These are phyloP conservation scores for Tetragonia tetragonoides DNA, from an alignment of 148 eudicot genomes.

Conservation along the genomic window DNA sequence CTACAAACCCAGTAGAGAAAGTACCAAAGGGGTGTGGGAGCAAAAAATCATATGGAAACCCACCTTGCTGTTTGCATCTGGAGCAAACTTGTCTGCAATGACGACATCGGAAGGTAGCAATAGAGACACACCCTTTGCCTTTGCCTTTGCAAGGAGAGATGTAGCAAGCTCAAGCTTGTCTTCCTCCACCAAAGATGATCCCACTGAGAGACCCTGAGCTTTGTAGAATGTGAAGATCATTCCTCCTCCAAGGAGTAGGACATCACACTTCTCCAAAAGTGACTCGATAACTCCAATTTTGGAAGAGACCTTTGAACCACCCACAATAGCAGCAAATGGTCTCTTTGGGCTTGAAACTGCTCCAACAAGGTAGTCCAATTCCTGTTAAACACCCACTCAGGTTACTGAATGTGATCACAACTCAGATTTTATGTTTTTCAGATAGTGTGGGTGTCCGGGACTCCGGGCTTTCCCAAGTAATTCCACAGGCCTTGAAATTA, in stretches of 20 bases:
- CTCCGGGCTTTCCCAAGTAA: too few relatives aligned
- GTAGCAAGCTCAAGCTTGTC: conserved; percentile 85
- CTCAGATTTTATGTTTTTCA: not conserved
- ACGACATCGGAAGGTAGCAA: conserved; percentile 80
- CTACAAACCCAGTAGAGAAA: too few relatives aligned
- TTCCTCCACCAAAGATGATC: conserved; percentile 84
- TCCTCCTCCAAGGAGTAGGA: conserved; percentile 86
- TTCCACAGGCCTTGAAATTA: too few relatives aligned
- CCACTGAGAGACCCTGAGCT: conserved; percentile 89
- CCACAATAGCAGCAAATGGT: conserved; percentile 93
- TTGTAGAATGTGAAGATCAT: conserved; percentile 92
- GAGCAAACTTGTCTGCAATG: conserved; percentile 88
- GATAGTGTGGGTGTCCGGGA: too few relatives aligned
- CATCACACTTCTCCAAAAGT: conserved; percentile 76
- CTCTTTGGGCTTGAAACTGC: conserved; percentile 82
- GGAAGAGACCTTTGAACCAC: conserved; percentile 85
- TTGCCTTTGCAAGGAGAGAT: conserved; percentile 76
- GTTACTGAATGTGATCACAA: not conserved
- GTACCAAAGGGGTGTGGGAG: too few relatives aligned
- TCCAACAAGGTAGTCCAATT: conserved; percentile 88
- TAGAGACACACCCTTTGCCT: conserved; percentile 80
- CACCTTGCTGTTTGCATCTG: conserved; percentile 97
- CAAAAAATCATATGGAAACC: conserved; percentile 1
- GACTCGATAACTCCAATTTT: conserved; percentile 88
- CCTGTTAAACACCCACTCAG: conserved; percentile 38